Conservation (phyloP, 768 basidiomycete genomes). For the Leccinum fibrillosum region DNA sequence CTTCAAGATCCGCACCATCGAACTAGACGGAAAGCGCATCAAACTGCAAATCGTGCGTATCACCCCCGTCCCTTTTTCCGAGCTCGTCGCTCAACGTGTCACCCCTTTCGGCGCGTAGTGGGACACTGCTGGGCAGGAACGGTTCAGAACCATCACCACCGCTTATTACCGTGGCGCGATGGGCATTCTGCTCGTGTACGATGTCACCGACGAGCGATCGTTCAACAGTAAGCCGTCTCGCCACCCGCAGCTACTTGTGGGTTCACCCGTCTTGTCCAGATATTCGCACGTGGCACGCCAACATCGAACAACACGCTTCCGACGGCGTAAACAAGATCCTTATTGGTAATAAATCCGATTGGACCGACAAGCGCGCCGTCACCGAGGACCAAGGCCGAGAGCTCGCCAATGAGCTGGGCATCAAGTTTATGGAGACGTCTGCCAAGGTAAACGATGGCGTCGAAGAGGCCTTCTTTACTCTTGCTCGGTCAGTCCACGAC, state of each 20-base stretch:
- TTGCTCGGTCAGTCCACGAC: conserved; percentile 73
- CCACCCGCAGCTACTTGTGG: conserved; percentile 14
- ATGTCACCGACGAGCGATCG: conserved; percentile 91
- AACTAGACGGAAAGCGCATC: conserved; percentile 95
- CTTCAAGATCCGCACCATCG: conserved; percentile 99
- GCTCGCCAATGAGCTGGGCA: conserved; percentile 89
- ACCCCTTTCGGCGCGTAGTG: conserved; percentile 51
- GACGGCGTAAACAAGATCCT: conserved; percentile 99
- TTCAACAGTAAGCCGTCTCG: conserved; percentile 78
- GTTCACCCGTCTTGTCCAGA: conserved; percentile 45
- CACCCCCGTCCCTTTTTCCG: background rate
- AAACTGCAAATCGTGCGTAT: conserved; percentile 94
- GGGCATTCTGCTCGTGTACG: conserved; percentile 98
- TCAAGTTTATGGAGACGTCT: conserved; percentile 96
- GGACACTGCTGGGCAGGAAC: conserved; percentile 99
- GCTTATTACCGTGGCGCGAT: conserved; percentile 99
- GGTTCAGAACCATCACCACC: conserved; percentile 97
- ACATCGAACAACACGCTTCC: conserved; percentile 98
- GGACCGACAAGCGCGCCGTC: conserved; percentile 93
- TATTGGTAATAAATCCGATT: conserved; percentile 98
- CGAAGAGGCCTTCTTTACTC: conserved; percentile 97
- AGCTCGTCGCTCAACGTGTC: background rate
- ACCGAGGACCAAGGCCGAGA: conserved; percentile 89
- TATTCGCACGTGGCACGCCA: conserved; percentile 96
- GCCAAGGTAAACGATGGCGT: conserved; percentile 98